Base-by-base conservation (phyloP, 2,329 filamentous ascomycete genomes). In the Aspergillus tubingensis region DNA sequence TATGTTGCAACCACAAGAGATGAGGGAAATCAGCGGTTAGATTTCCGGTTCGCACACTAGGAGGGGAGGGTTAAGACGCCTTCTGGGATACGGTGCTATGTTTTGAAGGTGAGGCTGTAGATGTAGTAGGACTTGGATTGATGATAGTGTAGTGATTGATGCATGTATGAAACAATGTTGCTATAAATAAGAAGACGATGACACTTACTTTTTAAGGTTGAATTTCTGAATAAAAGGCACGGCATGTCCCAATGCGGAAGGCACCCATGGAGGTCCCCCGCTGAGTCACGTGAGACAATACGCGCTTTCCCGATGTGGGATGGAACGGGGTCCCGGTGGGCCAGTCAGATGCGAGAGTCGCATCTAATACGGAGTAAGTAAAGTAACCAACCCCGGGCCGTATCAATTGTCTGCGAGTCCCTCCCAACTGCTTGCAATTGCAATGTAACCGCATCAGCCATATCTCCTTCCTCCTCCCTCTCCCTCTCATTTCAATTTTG, bases 21-120 rank as follows among this genome's bases (percentile, higher is more conserved):
- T 11, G 63, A 71, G 50, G 75, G 74, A 8, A 76, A 72, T 52
- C 72, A 70, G 58, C 62, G 75, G 23, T 50, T 76, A 32, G 75
- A 76, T 59, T 77, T 76, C 59, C 64, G 72, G 32, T 76, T 77
- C 61, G 71, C 69, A 2, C 69, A 74, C 62, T 73, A 57, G 65
- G 13, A 23, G 15, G 23, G 15, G 36, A 36, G 13, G 13, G 21
- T 27, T n/a, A 13, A 2, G 3, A 30, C 4, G 23, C 15, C 25
- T 27, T 5, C 30, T 11, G 25, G n/a, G 11, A 8, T 50, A n/a
- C 11, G 23, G 23, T 13, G n/a, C 19, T 50, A 30, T 19, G 10
- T 36, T 36, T 36, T 3, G 4, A 36, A 36, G 41, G 3, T 23
- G 44, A 8, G 47, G 27, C 15, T 8, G 8, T 30, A 50, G 30